Conservation (phyloP, 768 basidiomycete species). For the Chalciporus sphaerocephalus region DNA sequence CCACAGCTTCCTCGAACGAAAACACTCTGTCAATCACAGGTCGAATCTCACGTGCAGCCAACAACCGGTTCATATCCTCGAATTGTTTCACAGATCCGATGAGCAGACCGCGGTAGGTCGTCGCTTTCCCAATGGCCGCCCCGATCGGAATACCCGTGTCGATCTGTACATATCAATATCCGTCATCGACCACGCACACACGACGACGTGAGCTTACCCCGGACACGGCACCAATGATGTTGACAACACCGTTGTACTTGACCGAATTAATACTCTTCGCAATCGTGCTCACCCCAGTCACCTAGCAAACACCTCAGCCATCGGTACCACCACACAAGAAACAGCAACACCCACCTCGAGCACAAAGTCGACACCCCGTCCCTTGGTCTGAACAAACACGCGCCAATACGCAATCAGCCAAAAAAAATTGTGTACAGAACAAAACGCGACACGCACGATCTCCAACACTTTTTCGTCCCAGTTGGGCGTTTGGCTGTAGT, state of each 20-base stretch:
- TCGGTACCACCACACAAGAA: neutral
- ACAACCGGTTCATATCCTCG: slow-evolving; percentile 47
- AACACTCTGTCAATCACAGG: slow-evolving; percentile 59
- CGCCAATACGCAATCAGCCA: neutral
- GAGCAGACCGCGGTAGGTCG: slow-evolving; percentile 47
- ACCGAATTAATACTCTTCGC: slow-evolving; percentile 38
- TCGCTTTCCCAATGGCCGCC: slow-evolving; percentile 37
- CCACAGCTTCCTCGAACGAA: slow-evolving; percentile 46
- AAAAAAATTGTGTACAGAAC: too few relatives aligned
- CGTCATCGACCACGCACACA: too few relatives aligned
- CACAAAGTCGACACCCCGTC: slow-evolving; percentile 34
- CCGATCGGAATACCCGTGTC: slow-evolving; percentile 29
- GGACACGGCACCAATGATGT: slow-evolving; percentile 51
- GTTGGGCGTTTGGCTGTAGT: slow-evolving; percentile 53
- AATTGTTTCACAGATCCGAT: slow-evolving; percentile 59
- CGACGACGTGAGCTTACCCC: too few relatives aligned
- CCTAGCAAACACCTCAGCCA: slow-evolving; percentile 27
- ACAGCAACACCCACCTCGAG: slow-evolving; percentile 20
- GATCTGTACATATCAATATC: too few relatives aligned
- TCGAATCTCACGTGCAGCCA: slow-evolving; percentile 41
- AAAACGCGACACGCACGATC: slow-evolving; percentile 34
- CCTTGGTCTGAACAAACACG: slow-evolving; percentile 24
- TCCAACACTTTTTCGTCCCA: slow-evolving; percentile 54
- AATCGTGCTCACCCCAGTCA: slow-evolving; percentile 53
- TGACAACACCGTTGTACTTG: slow-evolving; percentile 40